phyloP scores from a whole-genome alignment of 352 stramenopile species.

The Peronospora belbahrii region DNA sequence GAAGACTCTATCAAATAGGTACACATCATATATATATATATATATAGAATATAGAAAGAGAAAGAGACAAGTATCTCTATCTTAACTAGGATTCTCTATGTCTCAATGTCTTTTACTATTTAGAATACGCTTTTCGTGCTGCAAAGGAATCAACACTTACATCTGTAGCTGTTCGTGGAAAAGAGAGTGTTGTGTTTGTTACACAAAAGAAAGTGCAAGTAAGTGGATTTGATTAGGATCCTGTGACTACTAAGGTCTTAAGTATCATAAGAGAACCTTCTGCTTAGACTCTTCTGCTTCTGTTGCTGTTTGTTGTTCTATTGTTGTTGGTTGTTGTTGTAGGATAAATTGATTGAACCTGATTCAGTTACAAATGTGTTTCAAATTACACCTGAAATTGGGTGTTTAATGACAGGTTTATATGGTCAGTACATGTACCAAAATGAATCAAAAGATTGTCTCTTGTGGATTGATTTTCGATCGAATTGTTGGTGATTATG shows the following conservation, averaged over 20 bases:
- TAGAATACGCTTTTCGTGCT: constrained; percentile 99
- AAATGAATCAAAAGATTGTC: no score
- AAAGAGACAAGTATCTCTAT: no score
- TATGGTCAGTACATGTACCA: constrained; percentile 55
- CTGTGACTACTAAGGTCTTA: no score
- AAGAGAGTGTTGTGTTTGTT: constrained; percentile 91
- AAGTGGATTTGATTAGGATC: no score
- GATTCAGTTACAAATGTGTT: constrained; percentile 95
- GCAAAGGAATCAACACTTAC: constrained; percentile 91
- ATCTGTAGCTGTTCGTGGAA: constrained; percentile 92
- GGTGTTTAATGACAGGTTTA: constrained; percentile 92
- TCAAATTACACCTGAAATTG: constrained; percentile 92
- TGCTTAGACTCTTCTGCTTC: neutral
- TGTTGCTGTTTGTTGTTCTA: no score
- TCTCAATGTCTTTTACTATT: constrained; percentile 83
- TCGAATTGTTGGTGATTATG: no score
- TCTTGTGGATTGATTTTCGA: no score
- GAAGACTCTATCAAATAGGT: constrained; percentile 97
- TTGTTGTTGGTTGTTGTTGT: no score
- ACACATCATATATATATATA: no score
- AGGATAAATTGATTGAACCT: constrained; percentile 93
- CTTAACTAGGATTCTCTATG: no score
- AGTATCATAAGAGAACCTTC: neutral
- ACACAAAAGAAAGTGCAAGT: constrained; percentile 99
- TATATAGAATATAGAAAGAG: no score